These are phyloP conservation scores for Elongisporangium prolatum DNA, from an alignment of 352 stramenopile genomes.

Conservation along the genomic window DNA sequence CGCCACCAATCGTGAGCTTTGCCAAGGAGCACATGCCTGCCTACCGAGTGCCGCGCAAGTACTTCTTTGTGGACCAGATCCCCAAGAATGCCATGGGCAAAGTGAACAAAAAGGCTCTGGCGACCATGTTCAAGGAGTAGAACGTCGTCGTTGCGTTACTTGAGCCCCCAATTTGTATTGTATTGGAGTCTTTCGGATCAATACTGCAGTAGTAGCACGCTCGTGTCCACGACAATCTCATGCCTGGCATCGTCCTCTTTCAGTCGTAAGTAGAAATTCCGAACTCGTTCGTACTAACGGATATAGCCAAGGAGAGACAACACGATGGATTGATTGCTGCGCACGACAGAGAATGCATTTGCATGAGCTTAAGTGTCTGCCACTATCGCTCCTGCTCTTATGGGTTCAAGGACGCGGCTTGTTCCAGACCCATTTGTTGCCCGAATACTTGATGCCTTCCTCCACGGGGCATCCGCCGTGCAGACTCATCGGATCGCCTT, in stretches of 20 bases:
- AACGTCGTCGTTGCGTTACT: not conserved
- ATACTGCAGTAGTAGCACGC: too few species aligned
- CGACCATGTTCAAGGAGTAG: conserved; percentile 23
- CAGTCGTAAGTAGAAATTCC: too few species aligned
- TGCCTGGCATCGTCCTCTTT: too few species aligned
- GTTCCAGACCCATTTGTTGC: conserved; percentile 87
- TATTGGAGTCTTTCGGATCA: too few species aligned
- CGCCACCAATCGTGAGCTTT: conserved; percentile 44
- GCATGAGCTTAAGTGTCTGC: not conserved
- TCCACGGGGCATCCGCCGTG: conserved; percentile 67
- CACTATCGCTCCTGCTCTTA: not conserved
- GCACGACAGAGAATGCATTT: not conserved
- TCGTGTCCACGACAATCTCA: too few species aligned
- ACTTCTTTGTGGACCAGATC: conserved; percentile 79
- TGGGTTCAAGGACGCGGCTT: conserved; percentile 25
- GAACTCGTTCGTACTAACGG: too few species aligned
- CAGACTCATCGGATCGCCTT: conserved; percentile 57
- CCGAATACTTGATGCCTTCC: conserved; percentile 70
- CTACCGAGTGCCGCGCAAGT: conserved; percentile 76
- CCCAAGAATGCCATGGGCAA: conserved; percentile 94
- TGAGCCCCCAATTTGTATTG: too few species aligned
- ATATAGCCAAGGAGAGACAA: too few species aligned
- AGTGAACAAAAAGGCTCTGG: conserved; percentile 91
- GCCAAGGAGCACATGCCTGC: conserved; percentile 60
- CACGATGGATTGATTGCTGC: too few species aligned